phyloP scores from a whole-genome alignment of 257 asterid species.

The Ocimum tenuiflorum region DNA sequence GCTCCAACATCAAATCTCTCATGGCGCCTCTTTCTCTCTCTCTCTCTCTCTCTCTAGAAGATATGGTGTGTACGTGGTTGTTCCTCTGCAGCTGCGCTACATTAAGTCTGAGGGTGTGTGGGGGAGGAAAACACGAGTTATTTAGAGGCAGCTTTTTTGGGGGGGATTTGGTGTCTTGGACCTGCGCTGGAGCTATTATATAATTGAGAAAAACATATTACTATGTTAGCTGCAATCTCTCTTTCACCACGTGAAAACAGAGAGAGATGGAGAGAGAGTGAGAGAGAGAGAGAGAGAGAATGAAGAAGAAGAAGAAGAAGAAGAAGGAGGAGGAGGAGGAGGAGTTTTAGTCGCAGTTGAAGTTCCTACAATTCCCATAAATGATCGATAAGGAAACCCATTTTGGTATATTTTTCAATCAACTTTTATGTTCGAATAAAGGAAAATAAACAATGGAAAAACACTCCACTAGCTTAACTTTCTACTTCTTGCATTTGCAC shows the following conservation, averaged over 20 bases:
- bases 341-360: background rate
- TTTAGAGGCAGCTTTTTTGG: constrained; percentile 27
- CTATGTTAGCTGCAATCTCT: background rate
- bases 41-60: background rate
- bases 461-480: background rate
- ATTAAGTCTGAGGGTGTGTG: constrained; percentile 13
- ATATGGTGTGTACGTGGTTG: background rate
- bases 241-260: constrained; percentile 19
- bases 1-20: constrained; percentile 40
- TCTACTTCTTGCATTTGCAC: background rate
- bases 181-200: background rate
- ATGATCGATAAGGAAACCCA: background rate
- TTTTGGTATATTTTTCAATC: background rate
- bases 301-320: no score
- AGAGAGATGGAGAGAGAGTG: no score
- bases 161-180: constrained; percentile 14
- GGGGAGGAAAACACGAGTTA: constrained; percentile 15
- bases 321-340: no score
- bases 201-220: background rate
- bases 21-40: constrained; percentile 17
- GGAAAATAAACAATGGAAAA: background rate
- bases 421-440: background rate
- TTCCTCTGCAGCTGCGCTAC: background rate
- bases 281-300: no score
- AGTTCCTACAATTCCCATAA: background rate